phyloP scores from a whole-genome alignment of 225 moss, liverwort and hornwort genomes.

The Sphagnum tenellum region DNA sequence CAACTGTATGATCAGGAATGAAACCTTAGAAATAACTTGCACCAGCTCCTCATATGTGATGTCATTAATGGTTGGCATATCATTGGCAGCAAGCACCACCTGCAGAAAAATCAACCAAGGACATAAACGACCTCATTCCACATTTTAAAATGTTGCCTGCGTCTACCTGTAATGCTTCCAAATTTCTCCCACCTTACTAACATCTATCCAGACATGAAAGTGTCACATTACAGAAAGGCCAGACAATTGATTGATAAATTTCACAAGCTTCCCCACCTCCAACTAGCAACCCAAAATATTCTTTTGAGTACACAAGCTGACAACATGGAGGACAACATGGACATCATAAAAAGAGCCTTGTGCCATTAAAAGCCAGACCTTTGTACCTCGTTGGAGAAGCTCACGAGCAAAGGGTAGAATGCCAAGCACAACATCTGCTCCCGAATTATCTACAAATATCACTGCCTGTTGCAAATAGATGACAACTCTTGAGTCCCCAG shows the following conservation, averaged over 20 bases:
- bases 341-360: not conserved
- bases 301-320: no score
- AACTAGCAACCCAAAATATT: no score
- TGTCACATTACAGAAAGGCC: no score
- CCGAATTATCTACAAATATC: conserved; percentile 92
- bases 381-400: conserved; percentile 83
- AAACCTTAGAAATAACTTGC: conserved; percentile 64
- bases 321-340: not conserved
- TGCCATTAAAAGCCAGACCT: conserved; percentile 40
- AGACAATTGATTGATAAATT: no score
- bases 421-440: conserved; percentile 83
- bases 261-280: no score
- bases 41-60: conserved; percentile 80
- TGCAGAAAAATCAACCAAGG: conserved; percentile 6
- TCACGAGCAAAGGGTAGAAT: conserved; percentile 87
- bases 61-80: conserved; percentile 89
- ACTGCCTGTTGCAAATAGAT: conserved; percentile 45
- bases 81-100: conserved; percentile 86
- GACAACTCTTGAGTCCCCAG: no score
- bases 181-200: no score
- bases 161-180: no score
- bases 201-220: no score
- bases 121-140: no score
- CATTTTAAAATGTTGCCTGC: no score
- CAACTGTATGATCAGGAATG: no score